Conservation (phyloP, 202 grass and related monocot genomes). For the Elaeis oleifera region DNA sequence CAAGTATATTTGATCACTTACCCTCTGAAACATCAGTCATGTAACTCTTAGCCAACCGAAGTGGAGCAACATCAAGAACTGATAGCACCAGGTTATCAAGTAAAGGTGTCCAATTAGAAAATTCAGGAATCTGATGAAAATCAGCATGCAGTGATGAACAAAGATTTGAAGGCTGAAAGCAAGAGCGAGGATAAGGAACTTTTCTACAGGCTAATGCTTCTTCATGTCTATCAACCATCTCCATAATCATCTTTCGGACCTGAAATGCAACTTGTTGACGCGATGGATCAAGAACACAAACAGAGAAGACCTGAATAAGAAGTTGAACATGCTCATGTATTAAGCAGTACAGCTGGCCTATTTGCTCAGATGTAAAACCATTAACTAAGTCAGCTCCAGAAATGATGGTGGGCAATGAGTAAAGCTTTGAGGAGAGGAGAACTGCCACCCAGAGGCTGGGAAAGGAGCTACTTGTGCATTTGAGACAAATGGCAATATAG, state of each 20-base stretch:
- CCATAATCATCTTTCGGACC: slow-evolving; percentile 69
- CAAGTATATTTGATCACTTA: slow-evolving; percentile 29
- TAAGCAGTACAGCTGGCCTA: slow-evolving; percentile 62
- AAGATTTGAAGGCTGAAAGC: slow-evolving; percentile 45
- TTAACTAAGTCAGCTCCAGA: slow-evolving; percentile 27
- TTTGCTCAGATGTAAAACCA: slow-evolving; percentile 69
- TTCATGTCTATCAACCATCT: slow-evolving; percentile 60
- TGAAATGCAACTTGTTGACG: slow-evolving; percentile 54
- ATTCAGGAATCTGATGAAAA: slow-evolving; percentile 30
- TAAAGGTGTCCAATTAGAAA: slow-evolving; percentile 43
- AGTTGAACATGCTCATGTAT: slow-evolving; percentile 87
- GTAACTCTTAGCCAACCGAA: slow-evolving; percentile 51
- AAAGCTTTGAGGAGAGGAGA: slow-evolving; percentile 32
- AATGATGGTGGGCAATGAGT: slow-evolving; percentile 19
- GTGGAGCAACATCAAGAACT: slow-evolving; percentile 69
- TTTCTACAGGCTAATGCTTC: slow-evolving; percentile 51
- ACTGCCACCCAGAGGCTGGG: slow-evolving; percentile 33
- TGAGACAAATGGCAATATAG: slow-evolving; percentile 39
- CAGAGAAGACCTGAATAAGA: slow-evolving; percentile 77
- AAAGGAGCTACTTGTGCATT: slow-evolving; percentile 21
- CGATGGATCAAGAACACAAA: slow-evolving; percentile 67
- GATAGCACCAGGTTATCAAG: slow-evolving; percentile 58
- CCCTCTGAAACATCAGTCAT: slow-evolving; percentile 62
- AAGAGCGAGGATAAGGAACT: slow-evolving; percentile 33
- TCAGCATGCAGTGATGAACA: slow-evolving; percentile 28